Percentiles rank a stretch among this genome's conserved stretches.
phyloP scores from a whole-genome alignment of 2,329 filamentous ascomycete genomes.

The Lachnellula subtilissima region DNA sequence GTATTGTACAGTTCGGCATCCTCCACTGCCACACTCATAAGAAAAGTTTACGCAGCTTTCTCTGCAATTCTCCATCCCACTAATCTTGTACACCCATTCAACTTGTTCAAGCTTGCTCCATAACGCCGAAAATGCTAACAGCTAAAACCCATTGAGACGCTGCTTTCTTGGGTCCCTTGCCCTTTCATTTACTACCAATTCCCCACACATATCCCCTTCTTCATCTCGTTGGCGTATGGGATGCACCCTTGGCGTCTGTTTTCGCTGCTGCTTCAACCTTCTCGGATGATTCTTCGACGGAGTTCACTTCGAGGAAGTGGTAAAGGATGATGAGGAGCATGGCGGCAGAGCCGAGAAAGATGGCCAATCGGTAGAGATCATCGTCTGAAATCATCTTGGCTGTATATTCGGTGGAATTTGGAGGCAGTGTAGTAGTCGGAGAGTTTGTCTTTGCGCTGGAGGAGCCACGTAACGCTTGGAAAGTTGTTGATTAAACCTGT shows the following conservation, averaged over 20 bases:
- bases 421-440: constrained; percentile 16
- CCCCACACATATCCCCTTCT: neutral
- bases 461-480: constrained; percentile 4
- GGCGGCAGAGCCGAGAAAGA: constrained; percentile 83
- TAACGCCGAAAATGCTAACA: constrained; percentile 13
- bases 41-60: neutral
- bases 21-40: neutral
- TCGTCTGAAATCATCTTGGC: constrained; percentile 87
- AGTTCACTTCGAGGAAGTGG: constrained; percentile 94
- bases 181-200: neutral
- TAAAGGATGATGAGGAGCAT: constrained; percentile 94
- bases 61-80: neutral
- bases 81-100: neutral
- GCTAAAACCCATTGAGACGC: neutral
- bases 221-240: constrained; percentile 15
- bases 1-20: neutral
- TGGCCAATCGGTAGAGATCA: constrained; percentile 84
- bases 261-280: constrained; percentile 17
- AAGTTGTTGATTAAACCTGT: neutral
- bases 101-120: neutral
- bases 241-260: constrained; percentile 14
- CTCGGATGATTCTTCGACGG: constrained; percentile 46
- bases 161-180: too few relatives aligned
- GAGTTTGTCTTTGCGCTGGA: neutral
- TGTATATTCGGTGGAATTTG: neutral